Evolutionary conservation across 2,329 filamentous ascomycete species (phyloP).

Genomic region (Fusarium sororula): DNA sequence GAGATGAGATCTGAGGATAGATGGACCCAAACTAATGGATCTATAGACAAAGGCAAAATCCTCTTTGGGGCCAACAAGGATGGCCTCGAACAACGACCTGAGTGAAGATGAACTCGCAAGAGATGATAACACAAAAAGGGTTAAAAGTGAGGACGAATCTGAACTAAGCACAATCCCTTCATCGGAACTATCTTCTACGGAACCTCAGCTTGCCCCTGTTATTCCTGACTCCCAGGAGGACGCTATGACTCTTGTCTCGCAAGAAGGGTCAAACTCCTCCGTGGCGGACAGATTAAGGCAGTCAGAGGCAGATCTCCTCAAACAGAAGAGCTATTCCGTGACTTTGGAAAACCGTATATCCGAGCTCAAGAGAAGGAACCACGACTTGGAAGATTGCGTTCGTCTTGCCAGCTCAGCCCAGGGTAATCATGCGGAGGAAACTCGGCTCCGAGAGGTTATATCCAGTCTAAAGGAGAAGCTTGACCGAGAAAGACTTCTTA

Average conservation of each 20-base stretch:
- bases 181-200: too few species aligned
- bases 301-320: neutral
- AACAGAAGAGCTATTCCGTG: neutral
- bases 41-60: fast-evolving
- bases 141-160: neutral
- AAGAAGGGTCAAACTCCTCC: fast-evolving
- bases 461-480: neutral
- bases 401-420: too few species aligned
- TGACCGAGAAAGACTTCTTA: fast-evolving
- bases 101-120: neutral
- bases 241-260: too few species aligned
- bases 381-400: neutral
- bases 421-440: too few species aligned
- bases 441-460: neutral
- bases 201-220: fast-evolving
- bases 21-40: fast-evolving
- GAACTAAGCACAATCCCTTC: neutral
- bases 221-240: too few species aligned
- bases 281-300: fast-evolving
- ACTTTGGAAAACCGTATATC: neutral
- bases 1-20: too few species aligned
- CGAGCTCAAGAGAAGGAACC: fast-evolving
- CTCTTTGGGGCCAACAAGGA: fast-evolving
- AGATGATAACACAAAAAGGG: fast-evolving
- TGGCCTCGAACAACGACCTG: fast-evolving